A percentile compares a stretch with the other conserved stretches of the same genome.
phyloP scores from a whole-genome alignment of 2,329 filamentous ascomycete genomes.

The Fonsecaea nubica region DNA sequence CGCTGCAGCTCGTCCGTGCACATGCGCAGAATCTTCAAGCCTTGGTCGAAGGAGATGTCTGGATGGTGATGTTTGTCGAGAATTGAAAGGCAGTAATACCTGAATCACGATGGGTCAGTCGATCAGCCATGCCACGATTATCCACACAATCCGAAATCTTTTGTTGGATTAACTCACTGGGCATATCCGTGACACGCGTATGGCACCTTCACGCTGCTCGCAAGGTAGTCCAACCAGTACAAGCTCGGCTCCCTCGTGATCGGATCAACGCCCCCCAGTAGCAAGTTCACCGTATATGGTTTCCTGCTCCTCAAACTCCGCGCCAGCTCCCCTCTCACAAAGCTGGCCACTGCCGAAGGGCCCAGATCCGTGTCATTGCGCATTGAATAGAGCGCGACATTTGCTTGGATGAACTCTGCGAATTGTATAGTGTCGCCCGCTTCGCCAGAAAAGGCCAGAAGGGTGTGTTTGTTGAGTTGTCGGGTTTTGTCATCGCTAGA shows the following conservation, averaged over 20 bases:
- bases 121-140: background rate
- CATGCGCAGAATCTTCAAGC: constrained; percentile 89
- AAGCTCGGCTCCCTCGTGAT: constrained; percentile 89
- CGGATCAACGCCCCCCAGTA: constrained; percentile 91
- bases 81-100: constrained; percentile 97
- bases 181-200: constrained; percentile 98
- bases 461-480: constrained; percentile 86
- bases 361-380: constrained; percentile 93
- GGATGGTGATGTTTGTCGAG: constrained; percentile 99
- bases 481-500: constrained; percentile 95
- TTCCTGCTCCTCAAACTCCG: constrained; percentile 87
- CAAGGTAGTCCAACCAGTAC: constrained; percentile 98
- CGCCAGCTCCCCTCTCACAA: constrained; percentile 92
- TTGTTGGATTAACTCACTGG: constrained; percentile 67
- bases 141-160: background rate
- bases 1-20: constrained; percentile 98
- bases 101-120: constrained; percentile 45
- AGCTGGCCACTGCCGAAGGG: constrained; percentile 86
- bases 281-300: constrained; percentile 95
- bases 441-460: constrained; percentile 95
- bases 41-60: constrained; percentile 85
- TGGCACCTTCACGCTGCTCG: constrained; percentile 82
- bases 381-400: constrained; percentile 98
- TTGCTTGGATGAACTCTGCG: constrained; percentile 98
- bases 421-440: constrained; percentile 99